A percentile compares a stretch with the other conserved stretches of the same genome.
Conservation (phyloP, 495 filamentous ascomycete species). For the Cryomyces antarcticus region DNA sequence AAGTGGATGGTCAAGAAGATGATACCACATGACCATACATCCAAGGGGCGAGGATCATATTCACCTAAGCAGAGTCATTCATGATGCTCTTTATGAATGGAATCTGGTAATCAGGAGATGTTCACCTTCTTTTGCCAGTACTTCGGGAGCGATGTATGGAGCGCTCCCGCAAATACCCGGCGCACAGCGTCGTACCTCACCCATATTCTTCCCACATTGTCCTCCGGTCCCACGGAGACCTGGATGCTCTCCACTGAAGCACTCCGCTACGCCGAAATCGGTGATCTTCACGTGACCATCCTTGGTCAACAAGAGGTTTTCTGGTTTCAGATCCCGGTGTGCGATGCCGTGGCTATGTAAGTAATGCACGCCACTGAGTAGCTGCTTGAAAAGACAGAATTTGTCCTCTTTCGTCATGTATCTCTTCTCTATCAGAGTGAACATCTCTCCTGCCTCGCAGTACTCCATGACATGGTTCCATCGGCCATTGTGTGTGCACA, state of each 20-base stretch:
- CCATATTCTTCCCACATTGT: slow-evolving; percentile 45
- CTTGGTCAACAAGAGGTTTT: slow-evolving; percentile 50
- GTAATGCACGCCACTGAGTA: slow-evolving; percentile 48
- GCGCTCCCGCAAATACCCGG: slow-evolving; percentile 56
- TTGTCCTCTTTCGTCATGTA: slow-evolving; percentile 39
- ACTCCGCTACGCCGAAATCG: slow-evolving; percentile 61
- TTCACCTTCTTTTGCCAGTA: slow-evolving; percentile 38
- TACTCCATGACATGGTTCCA: slow-evolving; percentile 82
- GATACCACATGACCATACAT: slow-evolving; percentile 63
- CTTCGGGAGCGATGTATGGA: slow-evolving; percentile 64
- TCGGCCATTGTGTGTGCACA: slow-evolving; percentile 41
- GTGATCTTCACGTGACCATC: slow-evolving; percentile 59
- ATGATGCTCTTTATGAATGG: slow-evolving; percentile 2
- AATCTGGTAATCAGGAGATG: slow-evolving; percentile 1
- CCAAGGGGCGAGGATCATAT: slow-evolving; percentile 56
- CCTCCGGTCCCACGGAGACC: slow-evolving; percentile 41
- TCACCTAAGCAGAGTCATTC: slow-evolving; percentile 16
- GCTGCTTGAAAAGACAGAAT: slow-evolving; percentile 63
- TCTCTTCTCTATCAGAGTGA: slow-evolving; percentile 29
- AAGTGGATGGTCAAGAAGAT: slow-evolving; percentile 49
- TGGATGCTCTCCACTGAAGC: slow-evolving; percentile 55
- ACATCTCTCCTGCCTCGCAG: slow-evolving; percentile 54
- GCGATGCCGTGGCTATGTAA: slow-evolving; percentile 52
- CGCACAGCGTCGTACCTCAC: slow-evolving; percentile 40
- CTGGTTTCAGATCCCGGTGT: slow-evolving; percentile 66